Evolutionary conservation across 768 basidiomycete genomes (phyloP), one percentile per base, ranked within the genome.

Genomic region (Boletus sp.): DNA sequence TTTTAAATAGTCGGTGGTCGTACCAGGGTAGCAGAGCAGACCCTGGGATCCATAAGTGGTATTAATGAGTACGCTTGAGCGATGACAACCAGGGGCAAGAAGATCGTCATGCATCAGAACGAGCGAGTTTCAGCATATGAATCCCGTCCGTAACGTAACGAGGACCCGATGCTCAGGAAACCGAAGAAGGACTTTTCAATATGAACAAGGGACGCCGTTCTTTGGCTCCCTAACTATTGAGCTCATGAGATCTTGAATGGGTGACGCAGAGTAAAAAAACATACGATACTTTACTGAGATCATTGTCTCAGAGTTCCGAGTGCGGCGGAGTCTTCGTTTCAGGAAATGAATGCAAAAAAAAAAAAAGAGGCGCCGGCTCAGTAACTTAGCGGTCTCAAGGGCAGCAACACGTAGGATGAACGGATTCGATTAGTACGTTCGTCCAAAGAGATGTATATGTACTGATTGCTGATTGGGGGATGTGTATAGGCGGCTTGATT

Each of bases 1-100:
- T 57, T 43, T 63, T 64, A 64, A 64, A 64, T 60, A 54, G 43
- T 38, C 23, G 37, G 25, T 2, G 39, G 44, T 44, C 32, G 38
- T 38, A 37, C 41, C 48, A 65, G 64, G 63, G 60, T 53, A 17
- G 46, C 38, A 15, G 42, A 43, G 37, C 51, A 50, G 51, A 56
- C 55, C 63, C 60, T 65, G 51, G 47, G 42, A 32, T 7, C 51
- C 44, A 54, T 61, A 51, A 55, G 27, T 41, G 44, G 55, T 13
- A 63, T 27, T 42, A 41, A 45, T 32, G 37, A 41, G 29, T 15
- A 41, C 56, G 60, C 42, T 51, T 25, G 57, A 3, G 40, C 32
- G 40, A 35, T 49, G 50, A 46, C 54, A 50, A 33, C 38, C 13
- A 39, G 39, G 44, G 46, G 47, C 53, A 23, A 47, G 41, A 30